Evolutionary conservation across 2,329 filamentous ascomycete species (phyloP).

Genomic region (Phoma sp.): DNA sequence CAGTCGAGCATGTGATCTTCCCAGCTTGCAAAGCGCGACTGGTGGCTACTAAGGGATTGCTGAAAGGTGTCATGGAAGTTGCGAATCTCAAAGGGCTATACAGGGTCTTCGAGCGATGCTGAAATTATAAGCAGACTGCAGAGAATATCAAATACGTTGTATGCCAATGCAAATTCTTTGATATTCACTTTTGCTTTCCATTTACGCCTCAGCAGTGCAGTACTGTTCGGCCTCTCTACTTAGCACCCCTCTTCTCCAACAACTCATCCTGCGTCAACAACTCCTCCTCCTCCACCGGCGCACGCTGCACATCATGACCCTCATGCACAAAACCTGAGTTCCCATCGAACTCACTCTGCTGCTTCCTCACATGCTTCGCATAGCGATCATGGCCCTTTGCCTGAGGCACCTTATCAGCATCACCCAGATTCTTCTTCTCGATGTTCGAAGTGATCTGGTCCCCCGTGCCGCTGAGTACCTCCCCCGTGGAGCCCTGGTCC

Average conservation of each 20-base stretch:
- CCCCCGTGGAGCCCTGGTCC: constrained; percentile 43
- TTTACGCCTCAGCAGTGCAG: background rate
- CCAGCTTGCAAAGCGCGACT: constrained; percentile 84
- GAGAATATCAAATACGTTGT: no score
- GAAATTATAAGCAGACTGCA: background rate
- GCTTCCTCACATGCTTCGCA: constrained; percentile 30
- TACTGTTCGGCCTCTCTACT: constrained; percentile 7
- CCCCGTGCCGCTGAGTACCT: constrained; percentile 44
- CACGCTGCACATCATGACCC: constrained; percentile 29
- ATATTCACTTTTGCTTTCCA: no score
- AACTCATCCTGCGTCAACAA: constrained; percentile 31
- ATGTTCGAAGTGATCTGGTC: constrained; percentile 38
- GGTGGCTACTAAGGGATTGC: constrained; percentile 78
- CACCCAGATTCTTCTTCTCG: constrained; percentile 43
- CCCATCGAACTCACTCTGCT: constrained; percentile 23
- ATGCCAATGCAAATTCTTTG: no score
- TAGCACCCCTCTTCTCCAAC: constrained; percentile 30
- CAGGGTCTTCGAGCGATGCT: constrained; percentile 93
- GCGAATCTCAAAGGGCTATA: constrained; percentile 93
- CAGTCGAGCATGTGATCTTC: constrained; percentile 86
- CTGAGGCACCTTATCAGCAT: constrained; percentile 26
- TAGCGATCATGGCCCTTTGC: constrained; percentile 33
- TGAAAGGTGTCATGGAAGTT: constrained; percentile 81
- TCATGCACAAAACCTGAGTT: constrained; percentile 21
- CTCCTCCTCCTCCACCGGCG: constrained; percentile 33